Evolutionary conservation across 495 filamentous ascomycete species (phyloP).

Genomic region (Neurospora discreta): DNA sequence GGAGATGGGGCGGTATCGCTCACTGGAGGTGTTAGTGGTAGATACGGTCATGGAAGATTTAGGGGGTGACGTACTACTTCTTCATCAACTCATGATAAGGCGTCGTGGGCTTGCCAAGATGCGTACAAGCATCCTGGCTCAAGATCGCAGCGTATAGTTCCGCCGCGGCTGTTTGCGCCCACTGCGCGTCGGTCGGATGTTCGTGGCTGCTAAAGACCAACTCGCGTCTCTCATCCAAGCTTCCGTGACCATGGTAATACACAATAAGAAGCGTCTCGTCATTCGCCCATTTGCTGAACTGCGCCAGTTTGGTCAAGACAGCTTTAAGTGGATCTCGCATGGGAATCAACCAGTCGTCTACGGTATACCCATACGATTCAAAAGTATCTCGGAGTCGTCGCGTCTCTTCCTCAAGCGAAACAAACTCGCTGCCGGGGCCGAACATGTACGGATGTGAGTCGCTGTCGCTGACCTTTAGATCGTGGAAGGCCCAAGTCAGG

Average conservation of each 20-base stretch:
- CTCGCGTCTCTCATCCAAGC: slow-evolving; percentile 22
- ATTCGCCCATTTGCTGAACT: slow-evolving; percentile 15
- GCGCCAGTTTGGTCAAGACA: slow-evolving; percentile 4
- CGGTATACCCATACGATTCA: slow-evolving; percentile 15
- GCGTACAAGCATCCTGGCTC: slow-evolving; percentile 6
- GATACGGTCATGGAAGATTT: background rate
- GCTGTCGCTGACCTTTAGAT: slow-evolving; percentile 11
- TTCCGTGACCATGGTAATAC: slow-evolving; percentile 25
- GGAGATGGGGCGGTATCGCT: slow-evolving; percentile 22
- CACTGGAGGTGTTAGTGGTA: slow-evolving; percentile 6
- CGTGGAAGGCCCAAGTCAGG: slow-evolving; percentile 24
- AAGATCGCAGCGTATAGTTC: slow-evolving; percentile 22
- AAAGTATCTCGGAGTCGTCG: slow-evolving; percentile 16
- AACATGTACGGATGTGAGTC: slow-evolving; percentile 11
- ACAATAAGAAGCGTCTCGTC: slow-evolving; percentile 22
- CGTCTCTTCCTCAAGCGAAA: slow-evolving; percentile 24
- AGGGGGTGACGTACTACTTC: slow-evolving; percentile 21
- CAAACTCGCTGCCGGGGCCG: slow-evolving; percentile 12
- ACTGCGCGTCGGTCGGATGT: slow-evolving; percentile 19
- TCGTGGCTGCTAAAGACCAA: slow-evolving; percentile 27
- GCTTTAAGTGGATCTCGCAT: slow-evolving; percentile 14
- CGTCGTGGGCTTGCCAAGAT: slow-evolving; percentile 3
- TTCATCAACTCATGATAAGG: slow-evolving; percentile 11
- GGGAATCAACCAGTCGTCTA: slow-evolving; percentile 19
- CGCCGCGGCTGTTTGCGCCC: slow-evolving; percentile 19